phyloP scores from a whole-genome alignment of 768 basidiomycete genomes.

The Kwoniella dendrophila region DNA sequence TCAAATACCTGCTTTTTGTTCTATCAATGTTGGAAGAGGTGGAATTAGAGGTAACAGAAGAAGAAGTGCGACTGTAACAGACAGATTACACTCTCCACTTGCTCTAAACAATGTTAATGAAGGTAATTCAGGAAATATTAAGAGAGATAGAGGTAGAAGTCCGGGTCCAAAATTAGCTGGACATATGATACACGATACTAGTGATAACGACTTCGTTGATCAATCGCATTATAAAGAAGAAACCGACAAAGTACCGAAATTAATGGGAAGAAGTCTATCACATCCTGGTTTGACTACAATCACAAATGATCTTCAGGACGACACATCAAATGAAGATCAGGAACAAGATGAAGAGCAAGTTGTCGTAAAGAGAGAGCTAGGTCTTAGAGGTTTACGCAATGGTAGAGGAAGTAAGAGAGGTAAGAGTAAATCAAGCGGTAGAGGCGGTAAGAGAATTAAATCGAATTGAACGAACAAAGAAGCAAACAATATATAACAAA shows the following conservation, averaged over 20 bases:
- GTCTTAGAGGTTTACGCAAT: conserved; percentile 11
- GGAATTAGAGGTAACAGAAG: conserved; percentile 2
- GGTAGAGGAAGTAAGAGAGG: conserved; percentile 7
- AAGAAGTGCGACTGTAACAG: conserved; percentile 6
- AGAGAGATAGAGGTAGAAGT: conserved; percentile 23
- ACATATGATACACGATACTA: neutral
- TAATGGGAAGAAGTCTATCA: conserved; percentile 14
- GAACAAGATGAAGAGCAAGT: neutral
- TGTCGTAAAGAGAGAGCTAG: conserved; percentile 4
- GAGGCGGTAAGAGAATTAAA: conserved; percentile 2
- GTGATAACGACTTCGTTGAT: neutral
- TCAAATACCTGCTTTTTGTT: conserved; percentile 4
- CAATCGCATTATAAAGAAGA: neutral
- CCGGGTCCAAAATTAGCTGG: conserved; percentile 10
- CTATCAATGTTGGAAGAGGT: conserved; percentile 11
- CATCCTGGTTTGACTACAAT: neutral
- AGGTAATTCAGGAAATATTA: neutral
- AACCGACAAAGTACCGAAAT: neutral
- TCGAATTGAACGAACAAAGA: neutral
- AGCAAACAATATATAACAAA: too few relatives aligned
- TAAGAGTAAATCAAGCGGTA: neutral
- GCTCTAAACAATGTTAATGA: neutral
- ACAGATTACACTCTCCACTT: neutral
- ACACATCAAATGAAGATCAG: neutral
- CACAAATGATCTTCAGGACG: neutral